These are phyloP conservation scores for Wallacemonas sp. DNA, from an alignment of 208 protist species.

Conservation along the genomic window DNA sequence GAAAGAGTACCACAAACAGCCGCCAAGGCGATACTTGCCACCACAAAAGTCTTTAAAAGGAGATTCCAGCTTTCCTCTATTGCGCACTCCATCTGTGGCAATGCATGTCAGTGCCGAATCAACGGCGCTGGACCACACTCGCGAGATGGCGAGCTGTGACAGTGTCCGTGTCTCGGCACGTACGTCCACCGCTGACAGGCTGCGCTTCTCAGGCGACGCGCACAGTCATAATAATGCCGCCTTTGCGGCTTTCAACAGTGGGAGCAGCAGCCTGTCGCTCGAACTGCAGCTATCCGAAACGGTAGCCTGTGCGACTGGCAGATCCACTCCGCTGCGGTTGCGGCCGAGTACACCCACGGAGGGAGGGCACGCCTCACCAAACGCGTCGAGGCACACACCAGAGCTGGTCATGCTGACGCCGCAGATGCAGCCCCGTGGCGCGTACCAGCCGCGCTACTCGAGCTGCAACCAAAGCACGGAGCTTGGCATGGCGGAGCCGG, in stretches of 20 bases:
- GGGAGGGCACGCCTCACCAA: not conserved
- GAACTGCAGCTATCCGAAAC: not conserved
- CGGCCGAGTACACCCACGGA: no score
- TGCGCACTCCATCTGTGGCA: no score
- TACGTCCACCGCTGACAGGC: not conserved
- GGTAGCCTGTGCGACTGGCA: not conserved
- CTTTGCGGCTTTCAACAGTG: no score
- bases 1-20: no score
- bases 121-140: not conserved
- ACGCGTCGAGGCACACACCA: not conserved
- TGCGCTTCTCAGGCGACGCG: not conserved
- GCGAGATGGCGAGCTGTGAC: not conserved
- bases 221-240: no score
- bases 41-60: no score
- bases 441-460: not conserved
- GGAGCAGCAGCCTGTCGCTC: not conserved
- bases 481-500: not conserved
- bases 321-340: no score
- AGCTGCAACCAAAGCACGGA: slow-evolving; percentile 5
- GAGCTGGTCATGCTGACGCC: not conserved
- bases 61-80: no score
- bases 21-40: no score
- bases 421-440: not conserved
- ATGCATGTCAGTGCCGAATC: not conserved
- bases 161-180: not conserved